Base-by-base conservation (phyloP, 176 grass and related monocot species). In the Ananas comosus region DNA sequence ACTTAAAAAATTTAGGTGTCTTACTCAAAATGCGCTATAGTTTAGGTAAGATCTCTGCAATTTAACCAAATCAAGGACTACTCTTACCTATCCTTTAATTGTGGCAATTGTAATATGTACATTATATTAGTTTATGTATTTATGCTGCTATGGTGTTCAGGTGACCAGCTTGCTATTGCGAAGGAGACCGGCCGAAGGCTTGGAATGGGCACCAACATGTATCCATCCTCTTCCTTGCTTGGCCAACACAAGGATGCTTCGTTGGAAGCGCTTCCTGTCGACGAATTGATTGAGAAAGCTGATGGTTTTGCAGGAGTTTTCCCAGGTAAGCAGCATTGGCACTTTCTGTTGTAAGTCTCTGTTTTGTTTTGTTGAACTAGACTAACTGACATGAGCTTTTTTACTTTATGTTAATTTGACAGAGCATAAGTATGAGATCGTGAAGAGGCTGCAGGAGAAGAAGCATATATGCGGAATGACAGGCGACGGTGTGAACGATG, bases 121-220 rank as follows among this genome's bases (percentile, higher is more conserved):
- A 59, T 9, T 59, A 18, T 59, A 59, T 59, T 23, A 23, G 14
- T 9, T 59, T 21, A 59, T 17, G 2, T 8, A 11, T 28, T 51
- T 14, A 17, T 33, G 29, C 10, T 58, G 3, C 24, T 22, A 23
- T 25, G 27, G 17, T 12, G 17, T 75, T 83, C 80, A 97, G 94
- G 95, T 75, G 95, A 99, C 64, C 95, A 99, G 51, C 89, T 99
- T 76, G 91, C 95, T 9, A 99, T 99, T 80, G 95, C 84, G 16
- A 99, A 99, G 78, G 95, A 99, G 79, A 99, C 95, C 0, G 95
- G 95, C 59, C 78, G 95, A 72, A 99, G 95, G 70, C 95, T 99
- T 71, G 95, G 95, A 61, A 99, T 99, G 95, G 95, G 95, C 48
- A 89, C 89, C 52, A 99, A 99, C 87, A 99, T 99, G 95, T 94